These are phyloP conservation scores for Parmelia sp. DNA, from an alignment of 495 filamentous ascomycete genomes.

Conservation along the genomic window DNA sequence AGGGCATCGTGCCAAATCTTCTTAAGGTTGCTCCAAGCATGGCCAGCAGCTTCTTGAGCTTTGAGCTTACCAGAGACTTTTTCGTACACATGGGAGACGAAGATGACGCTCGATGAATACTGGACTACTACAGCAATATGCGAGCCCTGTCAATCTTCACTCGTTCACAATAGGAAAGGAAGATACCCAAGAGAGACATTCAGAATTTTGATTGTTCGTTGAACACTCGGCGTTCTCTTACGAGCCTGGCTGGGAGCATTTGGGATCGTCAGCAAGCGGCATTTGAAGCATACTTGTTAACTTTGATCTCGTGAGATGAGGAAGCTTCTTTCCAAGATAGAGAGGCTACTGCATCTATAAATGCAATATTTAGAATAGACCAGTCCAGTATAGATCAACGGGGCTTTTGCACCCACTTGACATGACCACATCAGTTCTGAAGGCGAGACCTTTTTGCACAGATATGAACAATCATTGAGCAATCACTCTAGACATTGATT, in stretches of 20 bases:
- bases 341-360: not conserved
- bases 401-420: not conserved
- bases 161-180: conserved; percentile 6
- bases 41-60: conserved; percentile 97
- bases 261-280: not conserved
- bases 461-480: no score
- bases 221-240: not conserved
- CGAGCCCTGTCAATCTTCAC: not conserved
- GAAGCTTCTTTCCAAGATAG: not conserved
- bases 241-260: conserved; percentile 1
- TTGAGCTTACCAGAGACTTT: conserved; percentile 86
- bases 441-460: no score
- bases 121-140: not conserved
- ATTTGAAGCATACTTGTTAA: not conserved
- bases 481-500: not conserved
- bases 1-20: conserved; percentile 88
- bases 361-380: conserved; percentile 4
- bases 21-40: conserved; percentile 97
- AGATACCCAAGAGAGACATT: conserved; percentile 13
- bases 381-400: not conserved
- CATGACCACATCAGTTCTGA: no score
- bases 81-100: conserved; percentile 52
- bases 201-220: not conserved
- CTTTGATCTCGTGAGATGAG: conserved; percentile 4
- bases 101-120: not conserved